A percentile compares a stretch with the other conserved stretches of the same genome.
Evolutionary conservation across 2,329 filamentous ascomycete species (phyloP).

Genomic region (Pestalotiopsis sp.): DNA sequence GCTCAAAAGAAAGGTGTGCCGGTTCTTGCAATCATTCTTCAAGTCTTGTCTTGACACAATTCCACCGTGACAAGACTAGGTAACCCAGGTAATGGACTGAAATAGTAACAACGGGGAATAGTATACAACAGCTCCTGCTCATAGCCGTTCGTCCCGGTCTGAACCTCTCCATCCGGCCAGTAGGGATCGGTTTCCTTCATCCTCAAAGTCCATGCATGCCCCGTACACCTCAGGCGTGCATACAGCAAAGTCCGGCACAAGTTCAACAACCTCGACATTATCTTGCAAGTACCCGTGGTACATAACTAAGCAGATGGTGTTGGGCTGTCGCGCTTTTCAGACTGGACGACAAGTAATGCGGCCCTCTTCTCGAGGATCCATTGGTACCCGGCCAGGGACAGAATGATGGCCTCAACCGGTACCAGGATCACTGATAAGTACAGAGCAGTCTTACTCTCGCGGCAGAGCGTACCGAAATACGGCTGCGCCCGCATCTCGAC

Average conservation of each 20-base stretch:
- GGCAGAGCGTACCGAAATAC: slow-evolving; percentile 58
- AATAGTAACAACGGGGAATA: no score
- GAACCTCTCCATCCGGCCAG: no score
- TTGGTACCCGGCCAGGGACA: slow-evolving; percentile 49
- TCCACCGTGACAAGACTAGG: no score
- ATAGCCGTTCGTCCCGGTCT: no score
- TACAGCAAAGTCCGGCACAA: neutral
- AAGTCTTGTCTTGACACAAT: no score
- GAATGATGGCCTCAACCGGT: slow-evolving; percentile 53
- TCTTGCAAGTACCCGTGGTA: neutral
- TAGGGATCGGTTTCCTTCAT: no score
- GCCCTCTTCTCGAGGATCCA: slow-evolving; percentile 45
- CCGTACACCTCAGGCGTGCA: no score
- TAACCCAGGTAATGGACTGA: no score
- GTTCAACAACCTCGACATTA: neutral
- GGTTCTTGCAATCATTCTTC: no score
- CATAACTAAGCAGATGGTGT: slow-evolving; percentile 11
- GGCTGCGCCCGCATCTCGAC: slow-evolving; percentile 55
- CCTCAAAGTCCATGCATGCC: no score
- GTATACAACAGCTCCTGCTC: no score
- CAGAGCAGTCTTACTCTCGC: slow-evolving; percentile 54
- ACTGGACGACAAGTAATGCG: slow-evolving; percentile 26
- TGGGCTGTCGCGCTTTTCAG: slow-evolving; percentile 36
- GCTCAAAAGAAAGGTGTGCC: no score
- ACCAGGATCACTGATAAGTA: slow-evolving; percentile 58